Conservation (phyloP, 306 rosid genomes). For the Inga leiocalycina region DNA sequence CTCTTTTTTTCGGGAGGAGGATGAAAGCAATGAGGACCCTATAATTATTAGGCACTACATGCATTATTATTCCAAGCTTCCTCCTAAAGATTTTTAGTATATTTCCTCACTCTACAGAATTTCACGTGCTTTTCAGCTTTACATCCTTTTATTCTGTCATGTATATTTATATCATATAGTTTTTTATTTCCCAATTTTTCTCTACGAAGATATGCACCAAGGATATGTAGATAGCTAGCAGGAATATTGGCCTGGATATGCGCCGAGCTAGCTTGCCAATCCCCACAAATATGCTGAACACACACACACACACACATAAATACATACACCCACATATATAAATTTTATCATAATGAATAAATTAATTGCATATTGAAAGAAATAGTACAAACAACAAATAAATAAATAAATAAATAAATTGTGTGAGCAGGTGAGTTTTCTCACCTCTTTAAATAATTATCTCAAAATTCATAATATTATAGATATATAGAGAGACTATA, state of each 20-base stretch:
- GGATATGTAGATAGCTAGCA: not conserved
- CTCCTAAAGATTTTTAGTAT: conserved; percentile 38
- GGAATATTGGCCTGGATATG: not conserved
- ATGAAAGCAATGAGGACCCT: not conserved
- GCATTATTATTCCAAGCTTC: conserved; percentile 46
- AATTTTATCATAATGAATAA: too few species aligned
- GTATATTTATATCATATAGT: not conserved
- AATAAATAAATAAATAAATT: too few species aligned
- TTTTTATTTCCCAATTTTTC: not conserved
- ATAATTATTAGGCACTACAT: conserved; percentile 11
- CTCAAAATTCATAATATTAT: too few species aligned
- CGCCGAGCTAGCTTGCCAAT: not conserved
- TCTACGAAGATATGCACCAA: not conserved
- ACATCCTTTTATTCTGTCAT: not conserved
- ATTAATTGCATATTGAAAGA: too few species aligned
- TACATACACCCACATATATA: too few species aligned
- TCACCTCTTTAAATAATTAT: too few species aligned
- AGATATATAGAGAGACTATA: too few species aligned
- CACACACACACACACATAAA: fast-evolving
- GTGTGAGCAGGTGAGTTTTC: too few species aligned
- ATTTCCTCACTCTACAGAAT: not conserved
- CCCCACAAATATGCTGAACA: not conserved
- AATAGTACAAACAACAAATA: too few species aligned
- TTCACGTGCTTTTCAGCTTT: not conserved
- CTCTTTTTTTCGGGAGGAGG: not conserved